These are phyloP conservation scores for Penicillium atrosanguineum DNA, from an alignment of 495 filamentous ascomycete species.

Conservation along the genomic window DNA sequence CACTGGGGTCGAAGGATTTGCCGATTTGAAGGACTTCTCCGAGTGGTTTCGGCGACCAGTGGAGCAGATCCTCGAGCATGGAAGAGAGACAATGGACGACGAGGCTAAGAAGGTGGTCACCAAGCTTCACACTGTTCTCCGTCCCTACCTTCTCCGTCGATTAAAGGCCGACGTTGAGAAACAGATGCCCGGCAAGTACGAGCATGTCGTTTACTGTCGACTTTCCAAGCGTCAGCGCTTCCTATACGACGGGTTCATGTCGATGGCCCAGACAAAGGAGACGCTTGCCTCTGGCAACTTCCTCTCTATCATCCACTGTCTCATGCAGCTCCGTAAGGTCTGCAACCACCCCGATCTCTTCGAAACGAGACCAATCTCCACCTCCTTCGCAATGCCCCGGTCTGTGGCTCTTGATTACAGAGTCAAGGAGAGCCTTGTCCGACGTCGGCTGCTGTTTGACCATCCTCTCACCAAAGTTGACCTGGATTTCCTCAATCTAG, in stretches of 20 bases:
- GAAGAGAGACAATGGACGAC: constrained; percentile 87
- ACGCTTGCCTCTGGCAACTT: constrained; percentile 95
- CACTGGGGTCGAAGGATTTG: constrained; percentile 77
- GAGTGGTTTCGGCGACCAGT: constrained; percentile 91
- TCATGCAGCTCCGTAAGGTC: constrained; percentile 97
- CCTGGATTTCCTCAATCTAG: constrained; percentile 76
- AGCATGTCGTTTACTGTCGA: constrained; percentile 92
- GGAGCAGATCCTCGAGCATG: constrained; percentile 92
- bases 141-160: constrained; percentile 87
- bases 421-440: constrained; percentile 69
- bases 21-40: constrained; percentile 86
- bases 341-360: constrained; percentile 99
- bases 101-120: constrained; percentile 84
- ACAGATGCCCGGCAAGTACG: constrained; percentile 97
- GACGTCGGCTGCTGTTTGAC: constrained; percentile 61
- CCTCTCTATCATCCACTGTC: constrained; percentile 94
- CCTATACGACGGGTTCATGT: constrained; percentile 95
- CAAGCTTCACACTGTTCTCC: constrained; percentile 88
- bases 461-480: constrained; percentile 65
- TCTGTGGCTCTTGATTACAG: constrained; percentile 79
- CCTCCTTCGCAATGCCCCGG: constrained; percentile 87
- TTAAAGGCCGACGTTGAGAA: constrained; percentile 99
- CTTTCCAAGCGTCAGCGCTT: constrained; percentile 93
- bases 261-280: constrained; percentile 83
- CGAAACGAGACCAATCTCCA: constrained; percentile 96